Conservation (phyloP, 345 rosid species). For the Citrus medica region DNA sequence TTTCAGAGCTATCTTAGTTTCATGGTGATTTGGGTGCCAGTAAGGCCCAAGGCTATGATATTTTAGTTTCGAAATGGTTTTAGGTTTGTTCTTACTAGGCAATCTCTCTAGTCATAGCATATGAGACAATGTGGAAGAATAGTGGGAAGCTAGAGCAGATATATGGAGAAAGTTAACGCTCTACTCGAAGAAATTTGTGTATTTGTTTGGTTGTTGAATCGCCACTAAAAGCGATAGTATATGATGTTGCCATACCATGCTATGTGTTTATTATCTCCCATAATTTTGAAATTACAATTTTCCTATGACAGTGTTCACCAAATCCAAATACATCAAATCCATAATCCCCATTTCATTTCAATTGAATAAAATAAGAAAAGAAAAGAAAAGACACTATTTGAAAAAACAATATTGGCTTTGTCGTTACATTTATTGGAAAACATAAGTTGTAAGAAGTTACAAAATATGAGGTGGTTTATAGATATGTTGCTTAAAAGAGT, state of each 20-base stretch:
- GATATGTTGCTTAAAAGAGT: neutral
- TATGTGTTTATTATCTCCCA: too few relatives aligned
- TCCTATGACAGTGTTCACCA: too few relatives aligned
- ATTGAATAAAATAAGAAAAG: too few relatives aligned
- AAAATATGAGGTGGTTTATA: neutral
- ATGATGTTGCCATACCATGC: too few relatives aligned
- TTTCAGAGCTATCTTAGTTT: neutral
- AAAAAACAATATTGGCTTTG: neutral
- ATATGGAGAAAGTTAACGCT: neutral
- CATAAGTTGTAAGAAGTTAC: neutral
- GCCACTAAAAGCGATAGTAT: too few relatives aligned
- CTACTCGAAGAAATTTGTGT: too few relatives aligned
- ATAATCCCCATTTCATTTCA: too few relatives aligned
- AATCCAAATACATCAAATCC: too few relatives aligned
- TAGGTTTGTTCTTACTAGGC: neutral
- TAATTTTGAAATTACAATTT: too few relatives aligned
- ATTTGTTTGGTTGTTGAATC: too few relatives aligned
- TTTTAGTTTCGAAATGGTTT: neutral
- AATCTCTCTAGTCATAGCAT: neutral
- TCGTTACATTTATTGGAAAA: neutral
- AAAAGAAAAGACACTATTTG: neutral
- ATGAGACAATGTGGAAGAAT: neutral
- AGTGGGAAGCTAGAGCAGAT: neutral
- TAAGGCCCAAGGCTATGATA: neutral
- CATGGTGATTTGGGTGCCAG: neutral